These are phyloP conservation scores for Acanthamoeba quina DNA, from an alignment of 208 protist species.

Conservation along the genomic window DNA sequence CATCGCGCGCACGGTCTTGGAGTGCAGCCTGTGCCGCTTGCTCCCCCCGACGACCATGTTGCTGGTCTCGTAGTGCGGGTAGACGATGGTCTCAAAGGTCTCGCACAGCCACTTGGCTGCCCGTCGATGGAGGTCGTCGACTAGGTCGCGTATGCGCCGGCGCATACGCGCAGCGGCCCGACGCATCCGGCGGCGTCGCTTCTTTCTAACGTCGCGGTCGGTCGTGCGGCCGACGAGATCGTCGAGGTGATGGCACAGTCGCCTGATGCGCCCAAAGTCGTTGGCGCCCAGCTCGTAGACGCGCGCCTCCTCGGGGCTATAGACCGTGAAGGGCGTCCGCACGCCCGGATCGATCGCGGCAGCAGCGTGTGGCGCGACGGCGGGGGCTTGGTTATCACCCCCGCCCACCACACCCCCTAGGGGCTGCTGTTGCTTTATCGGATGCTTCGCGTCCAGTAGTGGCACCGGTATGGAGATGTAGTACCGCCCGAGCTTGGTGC, in stretches of 20 bases:
- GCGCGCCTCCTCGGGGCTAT: neutral
- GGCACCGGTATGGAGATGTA: conserved; percentile 27
- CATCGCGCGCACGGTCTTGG: no score
- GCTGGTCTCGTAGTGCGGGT: neutral
- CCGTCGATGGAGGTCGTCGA: conserved; percentile 41
- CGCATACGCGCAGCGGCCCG: neutral
- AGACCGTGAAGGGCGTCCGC: conserved; percentile 2
- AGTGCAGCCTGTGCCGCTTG: neutral
- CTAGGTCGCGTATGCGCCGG: conserved; percentile 22
- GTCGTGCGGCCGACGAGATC: neutral
- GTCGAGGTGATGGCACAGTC: conserved; percentile 1
- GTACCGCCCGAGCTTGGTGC: conserved; percentile 25
- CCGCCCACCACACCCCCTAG: neutral
- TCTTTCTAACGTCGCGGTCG: neutral
- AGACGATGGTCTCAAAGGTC: conserved; percentile 10
- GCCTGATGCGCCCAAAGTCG: neutral
- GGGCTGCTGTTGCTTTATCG: neutral
- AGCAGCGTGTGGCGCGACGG: neutral
- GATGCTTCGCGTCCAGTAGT: neutral
- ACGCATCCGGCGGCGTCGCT: neutral
- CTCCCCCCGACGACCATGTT: conserved; percentile 33
- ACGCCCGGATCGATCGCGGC: conserved; percentile 53
- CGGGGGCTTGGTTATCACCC: conserved; percentile 49
- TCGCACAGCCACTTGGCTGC: conserved; percentile 22
- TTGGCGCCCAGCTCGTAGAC: neutral